Percentiles rank a stretch among this genome's conserved stretches.
Evolutionary conservation across 2,329 filamentous ascomycete genomes (phyloP).

Genomic region (Aspergillus unguis): DNA sequence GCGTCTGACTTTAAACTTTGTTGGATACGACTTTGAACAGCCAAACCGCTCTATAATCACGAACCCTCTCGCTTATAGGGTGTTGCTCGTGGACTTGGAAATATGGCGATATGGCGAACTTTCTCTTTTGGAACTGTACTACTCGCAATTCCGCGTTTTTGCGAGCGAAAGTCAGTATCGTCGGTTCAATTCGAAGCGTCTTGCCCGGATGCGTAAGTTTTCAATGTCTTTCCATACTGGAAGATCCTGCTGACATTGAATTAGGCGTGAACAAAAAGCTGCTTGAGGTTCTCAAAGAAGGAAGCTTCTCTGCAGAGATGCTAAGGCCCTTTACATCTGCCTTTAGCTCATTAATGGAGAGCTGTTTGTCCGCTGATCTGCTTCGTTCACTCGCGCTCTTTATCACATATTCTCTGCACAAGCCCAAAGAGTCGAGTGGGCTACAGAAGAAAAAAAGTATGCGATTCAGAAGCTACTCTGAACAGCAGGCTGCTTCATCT

Average conservation of each 20-base stretch:
- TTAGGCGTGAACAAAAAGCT: conserved; percentile 84
- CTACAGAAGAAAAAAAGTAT: conserved; percentile 47
- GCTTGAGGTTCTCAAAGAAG: conserved; percentile 84
- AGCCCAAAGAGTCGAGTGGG: conserved; percentile 45
- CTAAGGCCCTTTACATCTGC: conserved; percentile 74
- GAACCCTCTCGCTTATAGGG: conserved; percentile 90
- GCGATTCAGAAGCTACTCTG: conserved; percentile 31
- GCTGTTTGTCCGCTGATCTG: conserved; percentile 77
- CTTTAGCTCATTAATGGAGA: conserved; percentile 74
- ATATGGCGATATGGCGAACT: conserved; percentile 80
- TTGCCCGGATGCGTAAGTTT: conserved; percentile 81
- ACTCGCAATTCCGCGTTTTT: conserved; percentile 86
- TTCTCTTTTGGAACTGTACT: conserved; percentile 82
- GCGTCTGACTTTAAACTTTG: conserved; percentile 74
- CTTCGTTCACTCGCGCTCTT: conserved; percentile 85
- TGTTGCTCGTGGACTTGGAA: conserved; percentile 87
- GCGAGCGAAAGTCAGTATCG: conserved; percentile 86
- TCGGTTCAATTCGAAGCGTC: conserved; percentile 82
- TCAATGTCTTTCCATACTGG: neutral
- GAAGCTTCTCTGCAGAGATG: conserved; percentile 68
- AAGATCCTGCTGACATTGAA: conserved; percentile 18
- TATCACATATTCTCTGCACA: conserved; percentile 86
- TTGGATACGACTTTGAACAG: conserved; percentile 78
- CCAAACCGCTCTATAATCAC: conserved; percentile 89
- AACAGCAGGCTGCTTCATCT: conserved; percentile 33